Percentiles rank a stretch among this genome's conserved stretches.
phyloP scores from a whole-genome alignment of 169 alveolate species.

The Plasmodium relictum region DNA sequence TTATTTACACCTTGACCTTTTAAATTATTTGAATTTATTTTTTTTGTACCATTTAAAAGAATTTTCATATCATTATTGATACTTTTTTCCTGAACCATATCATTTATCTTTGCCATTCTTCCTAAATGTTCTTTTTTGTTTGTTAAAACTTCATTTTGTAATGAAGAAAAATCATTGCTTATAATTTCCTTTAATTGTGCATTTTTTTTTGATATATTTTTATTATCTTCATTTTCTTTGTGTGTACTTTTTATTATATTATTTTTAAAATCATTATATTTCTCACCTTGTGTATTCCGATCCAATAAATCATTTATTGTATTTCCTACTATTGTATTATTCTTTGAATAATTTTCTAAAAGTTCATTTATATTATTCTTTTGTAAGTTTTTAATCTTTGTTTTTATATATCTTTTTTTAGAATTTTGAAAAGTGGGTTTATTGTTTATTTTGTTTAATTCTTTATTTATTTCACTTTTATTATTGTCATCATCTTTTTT shows the following conservation, averaged over 20 bases:
- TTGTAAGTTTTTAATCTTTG: conserved; percentile 14
- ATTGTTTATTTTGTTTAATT: not conserved
- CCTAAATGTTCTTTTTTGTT: not conserved
- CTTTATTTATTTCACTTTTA: not conserved
- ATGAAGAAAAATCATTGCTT: not conserved
- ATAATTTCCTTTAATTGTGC: conserved; percentile 21
- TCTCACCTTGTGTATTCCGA: not conserved
- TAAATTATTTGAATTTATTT: not conserved
- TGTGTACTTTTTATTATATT: too few species aligned
- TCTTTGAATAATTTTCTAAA: not conserved
- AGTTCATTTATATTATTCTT: not conserved
- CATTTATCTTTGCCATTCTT: not conserved
- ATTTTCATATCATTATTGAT: not conserved
- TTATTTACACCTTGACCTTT: not conserved
- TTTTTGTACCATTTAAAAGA: not conserved
- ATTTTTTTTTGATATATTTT: conserved; percentile 9
- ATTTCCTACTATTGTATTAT: not conserved
- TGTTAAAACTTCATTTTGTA: conserved; percentile 6
- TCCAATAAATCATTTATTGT: not conserved
- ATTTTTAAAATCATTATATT: not conserved
- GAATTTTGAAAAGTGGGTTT: not conserved
- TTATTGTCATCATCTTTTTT: not conserved
- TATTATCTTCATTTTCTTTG: not conserved
- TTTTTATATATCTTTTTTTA: not conserved
- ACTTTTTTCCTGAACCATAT: not conserved